phyloP scores from a whole-genome alignment of 768 basidiomycete genomes.

The Wakefieldia striispora region DNA sequence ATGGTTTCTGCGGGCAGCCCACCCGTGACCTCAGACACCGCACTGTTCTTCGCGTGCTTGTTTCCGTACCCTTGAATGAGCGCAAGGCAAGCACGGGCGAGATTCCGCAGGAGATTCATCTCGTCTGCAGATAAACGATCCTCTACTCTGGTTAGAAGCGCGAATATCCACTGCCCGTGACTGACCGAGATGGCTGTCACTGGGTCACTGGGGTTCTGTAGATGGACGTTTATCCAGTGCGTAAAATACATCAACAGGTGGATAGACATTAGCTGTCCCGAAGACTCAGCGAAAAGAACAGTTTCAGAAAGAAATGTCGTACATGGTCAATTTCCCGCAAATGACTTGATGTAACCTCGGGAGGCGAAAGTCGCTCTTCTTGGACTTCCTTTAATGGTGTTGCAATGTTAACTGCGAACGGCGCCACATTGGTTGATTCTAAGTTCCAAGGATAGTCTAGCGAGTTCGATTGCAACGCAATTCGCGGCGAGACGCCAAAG shows the following conservation, averaged over 20 bases:
- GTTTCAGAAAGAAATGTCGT: slow-evolving; percentile 16
- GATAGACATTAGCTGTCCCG: slow-evolving; percentile 57
- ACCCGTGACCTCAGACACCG: slow-evolving; percentile 5
- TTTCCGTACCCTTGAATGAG: slow-evolving; percentile 38
- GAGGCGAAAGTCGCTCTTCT: slow-evolving; percentile 30
- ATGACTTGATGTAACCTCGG: slow-evolving; percentile 58
- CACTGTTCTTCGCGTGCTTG: slow-evolving; percentile 19
- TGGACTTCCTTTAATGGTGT: neutral
- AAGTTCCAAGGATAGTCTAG: neutral
- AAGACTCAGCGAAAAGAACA: slow-evolving; percentile 8
- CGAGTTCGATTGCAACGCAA: neutral
- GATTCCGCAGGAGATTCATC: slow-evolving; percentile 69
- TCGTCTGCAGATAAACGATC: slow-evolving; percentile 72
- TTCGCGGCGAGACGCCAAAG: neutral
- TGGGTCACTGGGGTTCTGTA: slow-evolving; percentile 42
- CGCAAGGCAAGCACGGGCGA: slow-evolving; percentile 67
- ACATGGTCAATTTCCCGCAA: slow-evolving; percentile 69
- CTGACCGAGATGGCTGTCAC: slow-evolving; percentile 45
- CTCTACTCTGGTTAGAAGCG: slow-evolving; percentile 66
- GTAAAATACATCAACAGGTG: slow-evolving; percentile 83
- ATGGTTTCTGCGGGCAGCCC: slow-evolving; percentile 16
- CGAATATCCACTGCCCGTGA: slow-evolving; percentile 79
- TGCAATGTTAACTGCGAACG: neutral
- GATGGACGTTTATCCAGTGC: slow-evolving; percentile 70
- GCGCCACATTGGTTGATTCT: neutral